These are phyloP conservation scores for Sporisorium exsertum DNA, from an alignment of 1,284 basidiomycete genomes.

Conservation along the genomic window DNA sequence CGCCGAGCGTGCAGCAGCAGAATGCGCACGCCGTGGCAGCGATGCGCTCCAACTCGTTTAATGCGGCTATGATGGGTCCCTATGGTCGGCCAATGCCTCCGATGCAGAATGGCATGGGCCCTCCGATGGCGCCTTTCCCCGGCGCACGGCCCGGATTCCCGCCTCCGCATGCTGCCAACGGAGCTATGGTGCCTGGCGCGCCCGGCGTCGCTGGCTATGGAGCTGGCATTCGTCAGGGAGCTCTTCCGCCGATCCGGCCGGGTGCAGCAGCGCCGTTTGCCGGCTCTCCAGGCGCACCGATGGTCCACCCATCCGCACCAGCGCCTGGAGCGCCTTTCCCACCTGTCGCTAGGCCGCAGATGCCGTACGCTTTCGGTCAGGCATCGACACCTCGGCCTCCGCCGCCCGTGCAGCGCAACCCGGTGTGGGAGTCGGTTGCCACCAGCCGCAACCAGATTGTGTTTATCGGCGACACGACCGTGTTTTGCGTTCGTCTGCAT, in stretches of 20 bases:
- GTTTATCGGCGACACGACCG: conserved; percentile 64
- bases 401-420: conserved; percentile 55
- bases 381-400: conserved; percentile 37
- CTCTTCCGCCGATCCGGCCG: conserved; percentile 34
- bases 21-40: conserved; percentile 43
- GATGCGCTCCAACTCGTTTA: conserved; percentile 48
- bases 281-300: conserved; percentile 28
- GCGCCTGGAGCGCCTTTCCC: conserved; percentile 23
- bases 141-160: conserved; percentile 40
- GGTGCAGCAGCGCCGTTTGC: conserved; percentile 28
- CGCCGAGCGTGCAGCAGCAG: conserved; percentile 49
- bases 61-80: conserved; percentile 42
- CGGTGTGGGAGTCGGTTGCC: conserved; percentile 63
- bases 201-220: conserved; percentile 28
- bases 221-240: conserved; percentile 24
- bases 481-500: conserved; percentile 60
- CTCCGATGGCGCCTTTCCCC: conserved; percentile 32
- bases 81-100: conserved; percentile 30
- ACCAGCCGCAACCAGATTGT: conserved; percentile 66
- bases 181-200: conserved; percentile 33
- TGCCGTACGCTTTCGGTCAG: conserved; percentile 54
- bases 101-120: conserved; percentile 37
- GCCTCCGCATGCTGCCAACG: conserved; percentile 28
- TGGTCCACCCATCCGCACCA: conserved; percentile 30
- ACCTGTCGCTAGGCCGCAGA: conserved; percentile 29